phyloP scores from a whole-genome alignment of 352 stramenopile genomes.

The Phytopythium aichiense region DNA sequence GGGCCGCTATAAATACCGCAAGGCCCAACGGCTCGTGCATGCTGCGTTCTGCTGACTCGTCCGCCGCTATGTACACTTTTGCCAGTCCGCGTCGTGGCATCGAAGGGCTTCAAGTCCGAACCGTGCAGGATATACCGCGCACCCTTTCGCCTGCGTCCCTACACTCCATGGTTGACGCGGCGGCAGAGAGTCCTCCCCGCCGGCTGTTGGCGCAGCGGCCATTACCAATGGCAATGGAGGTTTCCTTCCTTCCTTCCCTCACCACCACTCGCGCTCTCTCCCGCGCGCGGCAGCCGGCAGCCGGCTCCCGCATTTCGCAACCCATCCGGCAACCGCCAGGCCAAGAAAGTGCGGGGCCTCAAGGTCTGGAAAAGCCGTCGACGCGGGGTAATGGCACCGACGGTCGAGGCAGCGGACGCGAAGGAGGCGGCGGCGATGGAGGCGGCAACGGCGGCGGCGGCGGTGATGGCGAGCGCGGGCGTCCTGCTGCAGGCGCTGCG shows the following conservation, averaged over 20 bases:
- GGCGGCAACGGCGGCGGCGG: background rate
- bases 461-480: slow-evolving; percentile 24
- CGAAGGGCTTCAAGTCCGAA: background rate
- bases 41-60: too few species aligned
- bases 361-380: background rate
- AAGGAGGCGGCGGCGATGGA: background rate
- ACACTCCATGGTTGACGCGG: background rate
- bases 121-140: background rate
- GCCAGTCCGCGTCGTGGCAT: background rate
- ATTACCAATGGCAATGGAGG: background rate
- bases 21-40: background rate
- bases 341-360: background rate
- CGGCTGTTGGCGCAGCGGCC: background rate
- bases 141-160: slow-evolving; percentile 1
- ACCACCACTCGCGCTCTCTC: background rate
- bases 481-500: slow-evolving; percentile 35
- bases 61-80: background rate
- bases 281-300: background rate
- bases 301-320: background rate
- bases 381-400: background rate
- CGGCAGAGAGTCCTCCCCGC: background rate
- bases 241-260: background rate
- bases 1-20: background rate
- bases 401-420: slow-evolving; percentile 6
- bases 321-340: background rate